phyloP scores from a whole-genome alignment of 2,329 filamentous ascomycete genomes.

The Aspergillus awamori region DNA sequence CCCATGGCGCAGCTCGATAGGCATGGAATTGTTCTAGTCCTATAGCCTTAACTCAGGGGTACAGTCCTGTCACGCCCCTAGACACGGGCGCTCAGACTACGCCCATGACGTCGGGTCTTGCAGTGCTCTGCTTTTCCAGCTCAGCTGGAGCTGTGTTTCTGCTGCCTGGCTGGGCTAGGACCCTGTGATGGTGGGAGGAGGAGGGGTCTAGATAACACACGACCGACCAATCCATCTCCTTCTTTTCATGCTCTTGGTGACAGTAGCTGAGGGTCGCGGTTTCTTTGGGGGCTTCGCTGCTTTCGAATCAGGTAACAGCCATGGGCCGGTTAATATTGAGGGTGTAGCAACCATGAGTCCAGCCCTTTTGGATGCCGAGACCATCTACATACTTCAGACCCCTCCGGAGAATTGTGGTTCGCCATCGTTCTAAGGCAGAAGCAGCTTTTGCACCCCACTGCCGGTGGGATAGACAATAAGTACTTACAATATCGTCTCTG shows the following conservation, averaged over 20 bases:
- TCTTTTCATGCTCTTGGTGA: background rate
- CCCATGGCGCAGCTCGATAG: background rate
- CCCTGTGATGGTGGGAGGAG: background rate
- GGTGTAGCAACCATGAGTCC: too few species aligned
- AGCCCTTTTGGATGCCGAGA: too few species aligned
- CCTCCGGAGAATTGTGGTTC: too few species aligned
- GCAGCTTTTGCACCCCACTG: too few species aligned
- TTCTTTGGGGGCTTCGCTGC: background rate
- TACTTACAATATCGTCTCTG: too few species aligned
- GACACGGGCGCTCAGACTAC: background rate
- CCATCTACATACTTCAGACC: too few species aligned
- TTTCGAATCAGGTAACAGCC: background rate
- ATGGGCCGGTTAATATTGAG: too few species aligned
- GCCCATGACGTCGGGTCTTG: background rate
- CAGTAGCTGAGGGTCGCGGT: background rate
- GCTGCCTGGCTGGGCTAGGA: background rate
- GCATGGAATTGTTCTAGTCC: background rate
- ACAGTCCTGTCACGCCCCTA: background rate
- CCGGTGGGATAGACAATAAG: too few species aligned
- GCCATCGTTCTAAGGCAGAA: too few species aligned
- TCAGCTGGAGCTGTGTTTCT: background rate
- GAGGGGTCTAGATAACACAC: background rate
- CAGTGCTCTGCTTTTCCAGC: background rate
- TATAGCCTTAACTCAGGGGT: constrained; percentile 1
- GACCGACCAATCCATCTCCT: background rate